Evolutionary conservation across 257 asterid genomes (phyloP).

Genomic region (Solanum gracilifrons): DNA sequence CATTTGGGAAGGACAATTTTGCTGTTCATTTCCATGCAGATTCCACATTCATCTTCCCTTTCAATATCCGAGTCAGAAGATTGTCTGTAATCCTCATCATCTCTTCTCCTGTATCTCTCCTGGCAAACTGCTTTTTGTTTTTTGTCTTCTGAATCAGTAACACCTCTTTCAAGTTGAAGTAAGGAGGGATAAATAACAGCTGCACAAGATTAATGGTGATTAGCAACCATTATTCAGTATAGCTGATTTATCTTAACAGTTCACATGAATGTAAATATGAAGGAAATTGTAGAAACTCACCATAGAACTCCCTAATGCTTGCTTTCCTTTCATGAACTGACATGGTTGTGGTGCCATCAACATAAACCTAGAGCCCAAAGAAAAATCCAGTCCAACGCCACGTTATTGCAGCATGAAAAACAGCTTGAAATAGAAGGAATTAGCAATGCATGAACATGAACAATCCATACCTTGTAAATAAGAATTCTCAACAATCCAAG

Average conservation of each 20-base stretch:
- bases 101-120: conserved; percentile 77
- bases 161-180: conserved; percentile 78
- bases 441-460: not conserved
- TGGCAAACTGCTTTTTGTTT: conserved; percentile 63
- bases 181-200: conserved; percentile 91
- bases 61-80: conserved; percentile 62
- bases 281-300: conserved; percentile 22
- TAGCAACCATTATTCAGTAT: not conserved
- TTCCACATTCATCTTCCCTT: conserved; percentile 95
- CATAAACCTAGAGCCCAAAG: conserved; percentile 56
- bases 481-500: conserved; percentile 85
- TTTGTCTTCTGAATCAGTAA: conserved; percentile 75
- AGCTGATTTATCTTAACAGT: not conserved
- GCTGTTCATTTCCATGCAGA: conserved; percentile 82
- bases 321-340: conserved; percentile 91
- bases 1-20: conserved; percentile 87
- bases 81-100: conserved; percentile 39
- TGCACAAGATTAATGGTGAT: conserved; percentile 24
- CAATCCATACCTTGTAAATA: conserved; percentile 58
- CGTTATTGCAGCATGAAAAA: not conserved
- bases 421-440: not conserved
- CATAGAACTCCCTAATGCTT: conserved; percentile 85
- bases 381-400: not conserved
- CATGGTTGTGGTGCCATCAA: conserved; percentile 95
- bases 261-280: not conserved